These are phyloP conservation scores for Boletus rubescentipes DNA, from an alignment of 768 basidiomycete species.

Conservation along the genomic window DNA sequence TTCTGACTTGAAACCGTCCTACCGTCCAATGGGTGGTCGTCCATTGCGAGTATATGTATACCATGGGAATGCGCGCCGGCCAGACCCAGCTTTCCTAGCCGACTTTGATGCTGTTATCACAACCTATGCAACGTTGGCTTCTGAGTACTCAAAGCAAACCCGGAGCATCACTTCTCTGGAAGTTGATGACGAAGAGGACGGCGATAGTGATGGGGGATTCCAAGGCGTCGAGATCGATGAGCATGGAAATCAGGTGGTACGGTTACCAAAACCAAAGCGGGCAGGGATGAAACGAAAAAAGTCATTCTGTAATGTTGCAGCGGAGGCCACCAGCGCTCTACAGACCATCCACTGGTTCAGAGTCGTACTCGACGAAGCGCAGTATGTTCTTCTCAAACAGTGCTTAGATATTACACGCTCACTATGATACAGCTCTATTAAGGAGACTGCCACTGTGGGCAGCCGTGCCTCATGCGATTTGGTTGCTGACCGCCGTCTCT, in stretches of 20 bases:
- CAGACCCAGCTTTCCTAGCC: constrained; percentile 83
- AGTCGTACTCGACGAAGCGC: constrained; percentile 91
- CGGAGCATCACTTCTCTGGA: constrained; percentile 58
- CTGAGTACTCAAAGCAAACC: constrained; percentile 90
- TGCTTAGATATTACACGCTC: background rate
- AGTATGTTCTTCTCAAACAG: constrained; percentile 58
- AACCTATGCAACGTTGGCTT: constrained; percentile 92
- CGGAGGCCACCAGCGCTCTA: constrained; percentile 69
- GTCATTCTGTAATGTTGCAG: constrained; percentile 38
- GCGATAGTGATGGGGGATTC: constrained; percentile 61
- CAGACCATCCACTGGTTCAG: constrained; percentile 97
- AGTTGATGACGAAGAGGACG: constrained; percentile 67
- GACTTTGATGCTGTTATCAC: constrained; percentile 98
- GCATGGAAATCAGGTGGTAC: constrained; percentile 59
- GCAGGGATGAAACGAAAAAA: constrained; percentile 68
- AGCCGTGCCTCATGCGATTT: constrained; percentile 95
- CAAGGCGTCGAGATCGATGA: constrained; percentile 67
- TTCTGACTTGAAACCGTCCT: constrained; percentile 26
- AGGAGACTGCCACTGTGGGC: constrained; percentile 91
- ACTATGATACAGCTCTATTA: constrained; percentile 72
- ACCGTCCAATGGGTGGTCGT: constrained; percentile 46
- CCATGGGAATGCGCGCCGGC: constrained; percentile 86
- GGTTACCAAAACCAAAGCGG: constrained; percentile 65
- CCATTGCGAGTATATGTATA: constrained; percentile 89
- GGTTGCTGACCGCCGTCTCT: constrained; percentile 87